Evolutionary conservation across 805 yeast genomes (phyloP), one percentile per base, ranked within the genome.

Genomic region (Saccharomycopsis sp.): DNA sequence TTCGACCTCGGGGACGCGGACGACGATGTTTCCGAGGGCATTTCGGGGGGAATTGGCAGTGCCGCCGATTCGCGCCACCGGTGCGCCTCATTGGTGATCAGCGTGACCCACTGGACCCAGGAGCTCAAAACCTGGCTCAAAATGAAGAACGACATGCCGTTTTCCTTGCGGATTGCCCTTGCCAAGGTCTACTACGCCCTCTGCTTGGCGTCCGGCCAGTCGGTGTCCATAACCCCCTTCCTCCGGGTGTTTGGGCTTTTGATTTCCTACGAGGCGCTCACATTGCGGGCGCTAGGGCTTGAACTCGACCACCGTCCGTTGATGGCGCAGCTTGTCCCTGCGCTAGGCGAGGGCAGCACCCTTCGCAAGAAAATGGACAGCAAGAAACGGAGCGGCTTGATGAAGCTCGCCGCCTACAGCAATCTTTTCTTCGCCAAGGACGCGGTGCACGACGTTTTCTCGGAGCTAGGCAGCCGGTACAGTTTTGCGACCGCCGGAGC

Each of bases 91-190:
- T 82, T 94, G 0, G 85, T 89, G 4, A 83, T 87, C 4, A 79
- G 84, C 51, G 85, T 90, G 5, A 79, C 85, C 55, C 88, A 86
- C 59, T 91, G 97, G 96, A 86, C 97, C 0, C 84, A 86, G 56
- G 97, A 91, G 68, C 76, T 92, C 61, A 79, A 82, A 54, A 84
- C 86, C 47, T 86, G 97, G 80, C 69, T 90, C 56, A 80, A 80
- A 64, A 84, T 87, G 82, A 88, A 89, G 64, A 83, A 87, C 65
- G 87, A 86, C 55, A 77, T 92, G 73, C 97, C 99, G 0, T 64
- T 89, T 12, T 63, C 75, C 1, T 70, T 84, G 52, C 78, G 91
- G 56, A 76, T 83, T 21, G 73, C 80, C 0, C 75, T 92, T 48
- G 83, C 89, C 0, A 75, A 75, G 57, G 87, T 89, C 1, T 91